Percentiles rank a stretch among this genome's conserved stretches.
Evolutionary conservation across 2,329 filamentous ascomycete genomes (phyloP).

Genomic region (Colletotrichum sp.): DNA sequence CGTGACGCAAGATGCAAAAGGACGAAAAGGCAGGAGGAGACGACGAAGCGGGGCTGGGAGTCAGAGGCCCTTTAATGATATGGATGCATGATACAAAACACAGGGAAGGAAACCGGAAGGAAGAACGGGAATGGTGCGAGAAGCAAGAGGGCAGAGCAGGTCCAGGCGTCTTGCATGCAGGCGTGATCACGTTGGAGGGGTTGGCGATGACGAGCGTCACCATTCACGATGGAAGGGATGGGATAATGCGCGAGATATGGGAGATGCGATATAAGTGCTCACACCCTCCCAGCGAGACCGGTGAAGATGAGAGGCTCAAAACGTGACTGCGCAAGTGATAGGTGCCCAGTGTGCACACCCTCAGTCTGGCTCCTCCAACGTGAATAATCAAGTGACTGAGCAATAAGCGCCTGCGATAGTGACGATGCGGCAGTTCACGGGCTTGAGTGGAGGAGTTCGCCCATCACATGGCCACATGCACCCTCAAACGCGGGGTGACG

Average conservation of each 20-base stretch:
- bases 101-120: neutral
- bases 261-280: neutral
- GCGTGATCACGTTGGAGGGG: slow-evolving; percentile 7
- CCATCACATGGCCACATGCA: slow-evolving; percentile 14
- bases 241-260: neutral
- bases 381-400: slow-evolving; percentile 13
- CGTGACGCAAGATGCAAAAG: neutral
- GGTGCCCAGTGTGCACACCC: neutral
- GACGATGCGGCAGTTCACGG: slow-evolving; percentile 6
- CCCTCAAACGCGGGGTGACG: slow-evolving; percentile 12
- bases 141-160: neutral
- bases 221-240: neutral
- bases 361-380: neutral
- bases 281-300: neutral
- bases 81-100: neutral
- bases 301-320: neutral
- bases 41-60: neutral
- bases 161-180: slow-evolving; percentile 4
- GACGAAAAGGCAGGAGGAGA: neutral
- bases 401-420: neutral
- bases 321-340: neutral
- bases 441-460: slow-evolving; percentile 18
- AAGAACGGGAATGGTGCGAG: neutral
- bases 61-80: neutral
- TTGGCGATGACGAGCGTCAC: neutral